Conservation (phyloP, 164 flowering plant genomes). For the Aristolochia californica region DNA sequence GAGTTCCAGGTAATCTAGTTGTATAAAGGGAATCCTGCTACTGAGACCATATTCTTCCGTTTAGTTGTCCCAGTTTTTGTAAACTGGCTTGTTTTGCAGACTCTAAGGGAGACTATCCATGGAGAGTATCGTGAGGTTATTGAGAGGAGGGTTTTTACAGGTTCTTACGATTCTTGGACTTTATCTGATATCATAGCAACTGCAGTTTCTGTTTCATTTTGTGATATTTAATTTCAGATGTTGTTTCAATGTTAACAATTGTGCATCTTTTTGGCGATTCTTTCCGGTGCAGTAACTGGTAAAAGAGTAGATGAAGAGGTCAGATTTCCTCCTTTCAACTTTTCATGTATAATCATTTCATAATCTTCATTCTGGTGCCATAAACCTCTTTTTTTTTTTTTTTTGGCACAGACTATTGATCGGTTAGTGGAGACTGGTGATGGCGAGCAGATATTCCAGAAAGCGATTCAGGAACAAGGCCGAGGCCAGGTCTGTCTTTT, state of each 20-base stretch:
- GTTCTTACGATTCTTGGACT: conserved; percentile 25
- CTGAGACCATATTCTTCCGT: background rate
- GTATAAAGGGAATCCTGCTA: background rate
- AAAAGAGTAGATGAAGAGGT: conserved; percentile 93
- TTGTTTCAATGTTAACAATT: too few species aligned
- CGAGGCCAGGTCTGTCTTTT: conserved; percentile 76
- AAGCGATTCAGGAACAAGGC: conserved; percentile 93
- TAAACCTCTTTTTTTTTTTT: background rate
- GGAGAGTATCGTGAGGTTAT: conserved; percentile 95
- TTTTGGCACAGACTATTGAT: conserved; percentile 66
- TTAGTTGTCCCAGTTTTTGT: background rate
- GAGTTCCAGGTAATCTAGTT: conserved; percentile 63
- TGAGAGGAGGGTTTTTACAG: conserved; percentile 95
- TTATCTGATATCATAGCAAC: background rate
- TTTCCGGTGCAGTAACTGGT: conserved; percentile 61
- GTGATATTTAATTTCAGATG: background rate
- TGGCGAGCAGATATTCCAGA: conserved; percentile 91
- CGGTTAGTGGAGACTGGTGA: conserved; percentile 87
- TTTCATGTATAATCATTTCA: background rate
- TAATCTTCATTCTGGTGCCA: background rate
- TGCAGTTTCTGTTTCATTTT: conserved; percentile 2
- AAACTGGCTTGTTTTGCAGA: conserved; percentile 26
- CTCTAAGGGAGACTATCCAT: conserved; percentile 63
- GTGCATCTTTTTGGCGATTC: conserved; percentile 7
- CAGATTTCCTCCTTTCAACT: conserved; percentile 4